These are phyloP conservation scores for Roridomyces roridus DNA, from an alignment of 768 basidiomycete genomes.

Conservation along the genomic window DNA sequence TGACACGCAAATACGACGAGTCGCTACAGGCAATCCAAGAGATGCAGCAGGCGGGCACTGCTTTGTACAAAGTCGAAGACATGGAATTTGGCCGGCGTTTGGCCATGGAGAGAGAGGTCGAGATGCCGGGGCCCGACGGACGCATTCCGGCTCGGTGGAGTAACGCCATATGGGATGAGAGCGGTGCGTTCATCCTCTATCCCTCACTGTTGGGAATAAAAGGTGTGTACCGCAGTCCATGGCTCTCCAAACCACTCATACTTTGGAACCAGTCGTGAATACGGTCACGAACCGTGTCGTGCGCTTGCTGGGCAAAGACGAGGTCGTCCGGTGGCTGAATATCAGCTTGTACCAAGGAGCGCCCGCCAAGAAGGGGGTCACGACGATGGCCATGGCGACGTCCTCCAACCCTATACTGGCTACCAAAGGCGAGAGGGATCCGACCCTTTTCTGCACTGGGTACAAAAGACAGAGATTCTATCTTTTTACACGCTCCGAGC, in stretches of 20 bases:
- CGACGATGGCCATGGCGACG: constrained; percentile 92
- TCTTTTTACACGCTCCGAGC: constrained; percentile 89
- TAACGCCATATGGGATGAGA: constrained; percentile 98
- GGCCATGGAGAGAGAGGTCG: constrained; percentile 90
- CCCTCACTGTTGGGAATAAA: constrained; percentile 95
- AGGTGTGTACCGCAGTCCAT: constrained; percentile 52
- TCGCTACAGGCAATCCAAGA: constrained; percentile 91
- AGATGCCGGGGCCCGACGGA: constrained; percentile 79
- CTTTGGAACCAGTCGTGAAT: constrained; percentile 76
- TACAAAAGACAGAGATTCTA: constrained; percentile 95
- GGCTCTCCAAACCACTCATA: not conserved
- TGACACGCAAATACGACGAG: constrained; percentile 95
- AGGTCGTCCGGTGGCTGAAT: constrained; percentile 89
- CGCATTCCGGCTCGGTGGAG: constrained; percentile 78
- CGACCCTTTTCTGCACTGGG: constrained; percentile 91
- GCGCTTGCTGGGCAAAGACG: constrained; percentile 90
- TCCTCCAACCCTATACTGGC: constrained; percentile 95
- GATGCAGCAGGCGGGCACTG: constrained; percentile 98
- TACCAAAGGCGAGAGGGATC: constrained; percentile 84
- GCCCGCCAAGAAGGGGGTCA: constrained; percentile 82
- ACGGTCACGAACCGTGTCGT: constrained; percentile 92
- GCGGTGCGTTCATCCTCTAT: constrained; percentile 92
- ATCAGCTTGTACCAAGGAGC: constrained; percentile 92
- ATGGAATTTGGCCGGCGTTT: constrained; percentile 99
- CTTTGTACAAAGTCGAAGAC: constrained; percentile 90